Base-by-base conservation (phyloP, 139 green algal species). In the Limnomonas spitsbergensis region DNA sequence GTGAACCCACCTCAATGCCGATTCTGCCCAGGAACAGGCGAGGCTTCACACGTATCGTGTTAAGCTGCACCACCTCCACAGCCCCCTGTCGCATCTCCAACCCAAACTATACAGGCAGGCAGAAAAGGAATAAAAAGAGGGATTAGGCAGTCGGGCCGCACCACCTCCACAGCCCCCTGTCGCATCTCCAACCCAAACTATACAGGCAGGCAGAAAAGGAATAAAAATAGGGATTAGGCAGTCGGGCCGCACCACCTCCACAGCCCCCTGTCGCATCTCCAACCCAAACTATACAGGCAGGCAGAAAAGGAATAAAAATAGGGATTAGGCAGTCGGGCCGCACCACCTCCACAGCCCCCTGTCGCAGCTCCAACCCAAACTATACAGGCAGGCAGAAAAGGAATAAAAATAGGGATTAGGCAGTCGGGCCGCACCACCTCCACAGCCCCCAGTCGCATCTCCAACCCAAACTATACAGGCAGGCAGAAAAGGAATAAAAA, bases 1-100 rank as follows among this genome's bases (percentile, higher is more conserved):
- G n/a, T n/a, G n/a, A n/a, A n/a, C 36, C 2, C 24, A 52, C 76
- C 66, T 70, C 38, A 1, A 81, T n/a, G 0, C 66, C 66, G 29
- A 81, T 36, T 31, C 61, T 61, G 38, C 69, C 69, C 52, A 52
- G 38, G 61, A 81, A 75, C 14, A 81, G 40, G 24, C 36, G 38
- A 31, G 77, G 77, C 34, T 81, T 81, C 38, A 81, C 66, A 67
- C 66, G 68, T 1, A 81, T 54, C 1, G 77, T 9, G 47, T 81
- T 81, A 1, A 77, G 35, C 66, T 81, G 40, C 40, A 70, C 67
- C 2, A 76, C 53, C 67, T 81, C 67, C 2, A 39, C 67, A 32
- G 31, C 9, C 4, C 77, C 67, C 29, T 39, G 26, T 20, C 61
- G 61, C 61, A 72, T 72, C 27, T 72, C 61, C 24, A 72, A 34